Conservation (phyloP, 106 monocot species). For the Allium cepa region DNA sequence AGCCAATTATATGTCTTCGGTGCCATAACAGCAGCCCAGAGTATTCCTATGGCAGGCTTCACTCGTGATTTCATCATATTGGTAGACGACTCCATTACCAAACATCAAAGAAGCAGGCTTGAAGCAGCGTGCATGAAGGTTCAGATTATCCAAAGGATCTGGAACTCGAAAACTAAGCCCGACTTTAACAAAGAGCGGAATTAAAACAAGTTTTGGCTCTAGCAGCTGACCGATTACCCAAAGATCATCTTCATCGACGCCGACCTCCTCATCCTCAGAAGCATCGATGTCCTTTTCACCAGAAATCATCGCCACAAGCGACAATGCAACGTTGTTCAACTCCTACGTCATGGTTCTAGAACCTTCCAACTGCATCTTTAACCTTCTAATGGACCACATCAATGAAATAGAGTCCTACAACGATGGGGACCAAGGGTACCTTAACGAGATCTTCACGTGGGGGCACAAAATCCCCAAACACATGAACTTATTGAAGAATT, state of each 20-base stretch:
- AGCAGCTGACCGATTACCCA: conserved; percentile 78
- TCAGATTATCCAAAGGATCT: conserved; percentile 47
- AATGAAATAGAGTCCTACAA: too few species aligned
- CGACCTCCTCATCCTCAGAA: too few species aligned
- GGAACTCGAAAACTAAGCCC: conserved; percentile 52
- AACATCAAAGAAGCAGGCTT: conserved; percentile 42
- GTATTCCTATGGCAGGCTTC: conserved; percentile 59
- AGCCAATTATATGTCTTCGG: conserved; percentile 59
- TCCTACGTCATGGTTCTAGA: conserved; percentile 83
- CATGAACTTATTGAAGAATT: too few species aligned
- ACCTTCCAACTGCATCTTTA: too few species aligned
- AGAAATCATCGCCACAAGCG: conserved; percentile 63
- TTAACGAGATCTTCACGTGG: too few species aligned
- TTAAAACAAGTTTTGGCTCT: conserved; percentile 79
- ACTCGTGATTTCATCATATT: conserved; percentile 62
- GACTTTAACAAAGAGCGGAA: conserved; percentile 83
- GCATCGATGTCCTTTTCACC: conserved; percentile 68
- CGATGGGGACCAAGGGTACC: too few species aligned
- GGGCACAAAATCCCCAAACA: too few species aligned
- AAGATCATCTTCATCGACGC: conserved; percentile 76
- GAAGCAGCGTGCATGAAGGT: conserved; percentile 66
- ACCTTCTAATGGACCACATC: too few species aligned
- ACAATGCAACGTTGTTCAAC: conserved; percentile 67
- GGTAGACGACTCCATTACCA: too few species aligned
- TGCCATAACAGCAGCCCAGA: conserved; percentile 66